Conservation (phyloP, 1,284 basidiomycete genomes). For the Inonotus hispidus region DNA sequence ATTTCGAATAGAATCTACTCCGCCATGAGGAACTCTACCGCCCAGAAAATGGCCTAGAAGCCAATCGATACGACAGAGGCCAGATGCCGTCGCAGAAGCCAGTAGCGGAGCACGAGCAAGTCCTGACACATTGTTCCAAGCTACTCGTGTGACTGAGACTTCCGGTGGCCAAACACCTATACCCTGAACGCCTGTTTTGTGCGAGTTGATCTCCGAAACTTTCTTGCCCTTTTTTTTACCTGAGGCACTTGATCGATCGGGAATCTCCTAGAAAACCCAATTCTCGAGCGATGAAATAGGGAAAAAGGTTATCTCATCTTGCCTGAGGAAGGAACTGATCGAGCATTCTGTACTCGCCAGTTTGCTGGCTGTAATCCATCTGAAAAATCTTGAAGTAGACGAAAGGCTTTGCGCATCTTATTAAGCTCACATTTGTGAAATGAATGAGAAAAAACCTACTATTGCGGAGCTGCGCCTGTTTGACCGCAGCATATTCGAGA, state of each 20-base stretch:
- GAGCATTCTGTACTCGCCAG: constrained; percentile 74
- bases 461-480: constrained; percentile 64
- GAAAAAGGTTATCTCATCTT: constrained; percentile 37
- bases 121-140: constrained; percentile 76
- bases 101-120: constrained; percentile 61
- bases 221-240: constrained; percentile 26
- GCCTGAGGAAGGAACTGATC: constrained; percentile 79
- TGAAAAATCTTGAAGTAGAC: constrained; percentile 78
- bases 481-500: constrained; percentile 65
- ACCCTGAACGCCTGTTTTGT: constrained; percentile 18
- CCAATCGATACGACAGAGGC: constrained; percentile 80
- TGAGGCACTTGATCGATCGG: constrained; percentile 28
- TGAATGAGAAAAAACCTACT: constrained; percentile 36
- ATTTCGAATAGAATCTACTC: constrained; percentile 38
- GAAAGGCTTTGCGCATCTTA: constrained; percentile 49
- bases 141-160: constrained; percentile 68
- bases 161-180: constrained; percentile 73
- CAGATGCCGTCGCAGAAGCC: constrained; percentile 76
- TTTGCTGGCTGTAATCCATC: constrained; percentile 75
- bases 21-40: constrained; percentile 56
- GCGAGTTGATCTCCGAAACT: constrained; percentile 23
- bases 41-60: constrained; percentile 63
- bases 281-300: background rate
- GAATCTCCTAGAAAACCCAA: constrained; percentile 32
- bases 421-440: background rate